Percentiles rank a stretch among this genome's conserved stretches.
phyloP scores from a whole-genome alignment of 2,329 filamentous ascomycete genomes.

The Cadophora gregata region DNA sequence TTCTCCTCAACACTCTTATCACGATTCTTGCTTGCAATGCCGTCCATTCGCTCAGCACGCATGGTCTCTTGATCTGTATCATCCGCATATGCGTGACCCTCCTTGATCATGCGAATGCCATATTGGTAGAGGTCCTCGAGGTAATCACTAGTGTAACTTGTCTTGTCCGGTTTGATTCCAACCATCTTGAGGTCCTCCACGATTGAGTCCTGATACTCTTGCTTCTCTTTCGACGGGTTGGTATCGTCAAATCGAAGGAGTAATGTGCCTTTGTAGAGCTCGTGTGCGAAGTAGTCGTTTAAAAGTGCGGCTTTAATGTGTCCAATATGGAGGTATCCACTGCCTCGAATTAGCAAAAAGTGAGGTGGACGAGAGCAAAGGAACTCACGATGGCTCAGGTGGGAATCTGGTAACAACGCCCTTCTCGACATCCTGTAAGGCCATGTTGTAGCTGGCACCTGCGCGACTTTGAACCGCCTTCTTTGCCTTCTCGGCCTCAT shows the following conservation, averaged over 20 bases:
- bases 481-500: constrained; percentile 72
- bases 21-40: constrained; percentile 80
- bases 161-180: constrained; percentile 85
- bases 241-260: constrained; percentile 96
- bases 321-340: constrained; percentile 90
- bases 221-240: constrained; percentile 96
- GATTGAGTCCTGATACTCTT: constrained; percentile 94
- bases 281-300: constrained; percentile 96
- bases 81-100: constrained; percentile 90
- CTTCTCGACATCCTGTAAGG: constrained; percentile 81
- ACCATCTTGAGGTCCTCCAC: constrained; percentile 89
- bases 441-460: constrained; percentile 88
- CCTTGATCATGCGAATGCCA: constrained; percentile 82
- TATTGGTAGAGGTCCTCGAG: constrained; percentile 91
- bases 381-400: constrained; percentile 83
- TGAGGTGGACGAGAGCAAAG: neutral
- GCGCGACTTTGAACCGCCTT: constrained; percentile 73
- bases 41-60: constrained; percentile 82
- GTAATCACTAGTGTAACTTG: constrained; percentile 94
- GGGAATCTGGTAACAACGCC: constrained; percentile 92
- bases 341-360: constrained; percentile 32
- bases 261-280: constrained; percentile 89
- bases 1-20: constrained; percentile 83
- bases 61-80: constrained; percentile 91
- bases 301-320: constrained; percentile 93